Percentiles rank a stretch among this genome's conserved stretches.
These are phyloP conservation scores for Fraxinus quadrangulata DNA, from an alignment of 257 asterid species.

Conservation along the genomic window DNA sequence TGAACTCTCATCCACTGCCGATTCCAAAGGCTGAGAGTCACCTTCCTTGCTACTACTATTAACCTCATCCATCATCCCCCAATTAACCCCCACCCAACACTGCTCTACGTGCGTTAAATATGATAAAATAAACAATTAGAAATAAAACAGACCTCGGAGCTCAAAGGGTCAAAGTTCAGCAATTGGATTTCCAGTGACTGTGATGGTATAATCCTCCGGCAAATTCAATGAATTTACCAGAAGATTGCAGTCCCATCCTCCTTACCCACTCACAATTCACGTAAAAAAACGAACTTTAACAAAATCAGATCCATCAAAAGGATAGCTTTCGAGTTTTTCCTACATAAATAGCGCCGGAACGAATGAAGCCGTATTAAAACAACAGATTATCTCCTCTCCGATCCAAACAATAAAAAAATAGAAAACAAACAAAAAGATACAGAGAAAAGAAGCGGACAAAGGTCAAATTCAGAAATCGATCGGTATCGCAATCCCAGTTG, in stretches of 20 bases:
- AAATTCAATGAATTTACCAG: conserved; percentile 65
- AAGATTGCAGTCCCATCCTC: conserved; percentile 98
- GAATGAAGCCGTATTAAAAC: not conserved
- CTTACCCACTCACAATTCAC: conserved; percentile 44
- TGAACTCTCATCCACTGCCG: conserved; percentile 44
- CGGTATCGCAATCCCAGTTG: not conserved
- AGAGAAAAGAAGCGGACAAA: conserved; percentile 3
- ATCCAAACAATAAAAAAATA: not conserved
- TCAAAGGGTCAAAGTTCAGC: conserved; percentile 28
- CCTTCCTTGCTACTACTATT: conserved; percentile 39
- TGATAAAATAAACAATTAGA: conserved; percentile 5
- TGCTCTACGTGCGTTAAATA: conserved; percentile 17
- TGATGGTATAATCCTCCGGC: conserved; percentile 59
- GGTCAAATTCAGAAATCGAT: conserved; percentile 9
- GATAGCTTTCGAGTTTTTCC: not conserved
- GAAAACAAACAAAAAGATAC: not conserved
- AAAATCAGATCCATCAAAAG: conserved; percentile 42
- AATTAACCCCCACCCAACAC: conserved; percentile 16
- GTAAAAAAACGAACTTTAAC: conserved; percentile 31
- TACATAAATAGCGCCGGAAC: not conserved
- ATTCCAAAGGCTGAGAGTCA: conserved; percentile 31
- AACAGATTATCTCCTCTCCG: conserved; percentile 38
- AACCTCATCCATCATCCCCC: conserved; percentile 62
- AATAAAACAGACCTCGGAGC: conserved; percentile 8
- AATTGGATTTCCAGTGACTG: conserved; percentile 25